These are phyloP conservation scores for Candida arabinofermentans DNA, from an alignment of 805 yeast species.

Conservation along the genomic window DNA sequence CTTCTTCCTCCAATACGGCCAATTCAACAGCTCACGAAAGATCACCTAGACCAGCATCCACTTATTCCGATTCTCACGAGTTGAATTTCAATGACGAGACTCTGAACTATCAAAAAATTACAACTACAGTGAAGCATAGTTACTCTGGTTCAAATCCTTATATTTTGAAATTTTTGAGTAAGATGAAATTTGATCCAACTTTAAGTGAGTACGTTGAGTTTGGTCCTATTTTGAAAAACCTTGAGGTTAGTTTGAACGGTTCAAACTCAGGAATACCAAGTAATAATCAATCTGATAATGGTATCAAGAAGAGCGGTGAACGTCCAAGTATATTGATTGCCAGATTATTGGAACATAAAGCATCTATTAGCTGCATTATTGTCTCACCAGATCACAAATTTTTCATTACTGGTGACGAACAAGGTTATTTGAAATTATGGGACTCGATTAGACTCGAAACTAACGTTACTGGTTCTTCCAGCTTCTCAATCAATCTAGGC, in stretches of 20 bases:
- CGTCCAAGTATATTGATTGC: conserved; percentile 51
- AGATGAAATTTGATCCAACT: conserved; percentile 51
- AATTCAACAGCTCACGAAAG: neutral
- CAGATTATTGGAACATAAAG: conserved; percentile 58
- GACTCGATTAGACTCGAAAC: conserved; percentile 61
- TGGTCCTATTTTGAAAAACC: conserved; percentile 38
- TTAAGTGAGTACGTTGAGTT: conserved; percentile 64
- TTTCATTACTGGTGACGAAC: conserved; percentile 74
- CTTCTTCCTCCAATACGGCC: neutral
- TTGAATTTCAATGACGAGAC: conserved; percentile 26
- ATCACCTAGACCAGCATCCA: conserved; percentile 10
- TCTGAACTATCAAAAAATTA: conserved; percentile 18
- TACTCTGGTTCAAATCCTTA: conserved; percentile 68
- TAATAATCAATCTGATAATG: neutral
- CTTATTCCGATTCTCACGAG: conserved; percentile 19
- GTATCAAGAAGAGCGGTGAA: conserved; percentile 17
- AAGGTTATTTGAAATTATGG: conserved; percentile 76
- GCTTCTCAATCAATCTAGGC: conserved; percentile 43
- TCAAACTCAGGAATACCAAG: neutral
- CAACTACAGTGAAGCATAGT: conserved; percentile 39
- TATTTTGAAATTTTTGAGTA: conserved; percentile 51
- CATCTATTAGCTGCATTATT: conserved; percentile 52
- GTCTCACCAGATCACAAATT: conserved; percentile 59
- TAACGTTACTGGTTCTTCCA: conserved; percentile 51
- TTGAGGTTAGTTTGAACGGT: conserved; percentile 1